These are phyloP conservation scores for Phytophthora hibernalis DNA, from an alignment of 352 stramenopile species.

Conservation along the genomic window DNA sequence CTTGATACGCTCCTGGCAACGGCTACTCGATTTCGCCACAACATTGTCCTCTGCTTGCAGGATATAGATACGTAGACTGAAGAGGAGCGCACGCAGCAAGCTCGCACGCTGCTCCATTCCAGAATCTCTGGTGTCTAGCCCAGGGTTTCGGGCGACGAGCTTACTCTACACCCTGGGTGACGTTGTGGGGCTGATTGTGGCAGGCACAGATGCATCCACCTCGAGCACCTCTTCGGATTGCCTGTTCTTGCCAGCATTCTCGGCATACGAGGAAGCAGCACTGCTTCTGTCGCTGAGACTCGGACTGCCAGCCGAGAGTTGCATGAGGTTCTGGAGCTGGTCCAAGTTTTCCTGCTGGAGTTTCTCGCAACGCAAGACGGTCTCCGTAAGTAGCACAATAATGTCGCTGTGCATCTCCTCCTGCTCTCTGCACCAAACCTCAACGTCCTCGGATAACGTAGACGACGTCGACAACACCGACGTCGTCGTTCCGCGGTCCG, in stretches of 20 bases:
- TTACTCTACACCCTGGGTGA: constrained; percentile 18
- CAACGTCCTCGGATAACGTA: constrained; percentile 81
- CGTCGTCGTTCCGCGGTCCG: constrained; percentile 50
- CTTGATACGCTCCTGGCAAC: background rate
- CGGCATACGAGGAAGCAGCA: constrained; percentile 25
- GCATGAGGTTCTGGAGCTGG: constrained; percentile 86
- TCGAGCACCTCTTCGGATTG: constrained; percentile 15
- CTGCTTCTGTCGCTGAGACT: constrained; percentile 32
- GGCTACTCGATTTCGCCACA: constrained; percentile 3
- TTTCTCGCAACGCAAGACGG: constrained; percentile 79
- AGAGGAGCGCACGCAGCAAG: background rate
- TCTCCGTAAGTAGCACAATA: constrained; percentile 84
- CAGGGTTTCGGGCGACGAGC: constrained; percentile 11
- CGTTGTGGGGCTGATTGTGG: constrained; percentile 6
- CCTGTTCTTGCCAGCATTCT: constrained; percentile 27
- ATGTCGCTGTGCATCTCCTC: constrained; percentile 89
- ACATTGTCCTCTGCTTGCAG: constrained; percentile 2
- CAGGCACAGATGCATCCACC: constrained; percentile 15
- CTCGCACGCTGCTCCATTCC: background rate
- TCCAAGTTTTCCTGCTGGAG: constrained; percentile 86
- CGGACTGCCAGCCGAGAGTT: constrained; percentile 53
- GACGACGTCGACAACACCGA: constrained; percentile 62
- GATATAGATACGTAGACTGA: constrained; percentile 31
- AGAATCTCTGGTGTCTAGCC: constrained; percentile 23
- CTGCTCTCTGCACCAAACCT: constrained; percentile 81